These are phyloP conservation scores for Euphrasia arctica DNA, from an alignment of 305 asterid genomes.

Conservation along the genomic window DNA sequence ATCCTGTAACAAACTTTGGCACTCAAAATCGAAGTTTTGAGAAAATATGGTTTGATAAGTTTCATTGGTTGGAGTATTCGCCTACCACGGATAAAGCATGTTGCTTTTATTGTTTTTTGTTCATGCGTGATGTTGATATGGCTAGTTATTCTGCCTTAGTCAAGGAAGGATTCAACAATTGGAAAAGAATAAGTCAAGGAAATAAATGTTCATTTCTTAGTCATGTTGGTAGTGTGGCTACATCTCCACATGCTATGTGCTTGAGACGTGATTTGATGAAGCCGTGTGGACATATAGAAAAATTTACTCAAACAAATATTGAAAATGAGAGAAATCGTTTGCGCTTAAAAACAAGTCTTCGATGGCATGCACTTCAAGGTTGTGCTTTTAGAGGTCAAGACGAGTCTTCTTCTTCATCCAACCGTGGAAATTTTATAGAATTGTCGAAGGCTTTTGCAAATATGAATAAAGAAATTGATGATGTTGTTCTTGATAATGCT, in stretches of 20 bases:
- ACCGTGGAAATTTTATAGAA: not conserved
- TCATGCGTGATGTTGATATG: not conserved
- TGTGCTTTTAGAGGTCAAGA: not conserved
- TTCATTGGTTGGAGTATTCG: not conserved
- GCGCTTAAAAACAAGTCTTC: not conserved
- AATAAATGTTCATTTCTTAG: not conserved
- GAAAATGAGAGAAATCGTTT: not conserved
- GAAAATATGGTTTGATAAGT: not conserved
- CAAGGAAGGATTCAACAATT: not conserved
- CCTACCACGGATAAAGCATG: not conserved
- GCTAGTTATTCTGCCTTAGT: not conserved
- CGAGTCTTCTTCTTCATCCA: not conserved
- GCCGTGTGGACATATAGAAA: too few relatives aligned
- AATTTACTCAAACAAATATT: too few relatives aligned
- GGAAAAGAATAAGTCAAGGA: not conserved
- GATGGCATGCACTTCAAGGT: not conserved
- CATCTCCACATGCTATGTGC: not conserved
- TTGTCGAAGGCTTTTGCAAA: not conserved
- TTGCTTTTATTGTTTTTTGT: not conserved
- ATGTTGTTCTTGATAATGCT: not conserved
- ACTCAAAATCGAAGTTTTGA: not conserved
- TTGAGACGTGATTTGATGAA: not conserved
- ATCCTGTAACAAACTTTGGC: not conserved
- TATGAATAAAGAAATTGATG: not conserved
- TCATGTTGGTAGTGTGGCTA: not conserved